Evolutionary conservation across 2,329 filamentous ascomycete species (phyloP).

Genomic region (Neocatenulostroma microsporum): DNA sequence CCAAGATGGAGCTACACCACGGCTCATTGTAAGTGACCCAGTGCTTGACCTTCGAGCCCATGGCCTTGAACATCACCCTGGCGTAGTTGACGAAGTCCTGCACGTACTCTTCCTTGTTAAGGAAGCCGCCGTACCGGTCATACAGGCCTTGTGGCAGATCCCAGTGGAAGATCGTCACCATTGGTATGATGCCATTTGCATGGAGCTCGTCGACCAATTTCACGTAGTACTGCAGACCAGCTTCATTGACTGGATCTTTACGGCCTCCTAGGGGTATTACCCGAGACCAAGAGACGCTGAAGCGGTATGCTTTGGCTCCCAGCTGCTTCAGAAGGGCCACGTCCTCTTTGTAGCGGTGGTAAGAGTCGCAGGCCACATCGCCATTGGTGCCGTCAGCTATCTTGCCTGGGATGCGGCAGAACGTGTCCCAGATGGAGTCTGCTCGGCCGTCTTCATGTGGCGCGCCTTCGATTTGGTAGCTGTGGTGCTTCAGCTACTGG

Average conservation of each 20-base stretch:
- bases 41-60: conserved; percentile 68
- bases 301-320: conserved; percentile 69
- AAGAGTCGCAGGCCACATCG: conserved; percentile 75
- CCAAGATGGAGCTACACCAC: conserved; percentile 74
- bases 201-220: conserved; percentile 71
- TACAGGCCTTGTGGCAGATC: conserved; percentile 73
- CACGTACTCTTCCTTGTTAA: conserved; percentile 76
- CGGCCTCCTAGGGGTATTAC: conserved; percentile 81
- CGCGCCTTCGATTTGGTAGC: conserved; percentile 82
- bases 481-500: conserved; percentile 35
- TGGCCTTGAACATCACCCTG: conserved; percentile 63
- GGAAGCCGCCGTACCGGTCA: conserved; percentile 70
- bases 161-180: conserved; percentile 84
- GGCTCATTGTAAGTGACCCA: conserved; percentile 61
- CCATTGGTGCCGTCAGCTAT: conserved; percentile 71
- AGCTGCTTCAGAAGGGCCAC: conserved; percentile 68
- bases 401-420: conserved; percentile 72
- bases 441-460: conserved; percentile 67
- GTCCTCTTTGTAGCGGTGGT: conserved; percentile 70
- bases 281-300: conserved; percentile 75
- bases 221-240: conserved; percentile 69
- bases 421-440: conserved; percentile 85
- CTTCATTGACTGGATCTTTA: conserved; percentile 70
- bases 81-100: conserved; percentile 75
- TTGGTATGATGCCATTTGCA: conserved; percentile 66